These are phyloP conservation scores for Miscanthus lutarioriparius DNA, from an alignment of 176 grass and related monocot genomes.

Conservation along the genomic window DNA sequence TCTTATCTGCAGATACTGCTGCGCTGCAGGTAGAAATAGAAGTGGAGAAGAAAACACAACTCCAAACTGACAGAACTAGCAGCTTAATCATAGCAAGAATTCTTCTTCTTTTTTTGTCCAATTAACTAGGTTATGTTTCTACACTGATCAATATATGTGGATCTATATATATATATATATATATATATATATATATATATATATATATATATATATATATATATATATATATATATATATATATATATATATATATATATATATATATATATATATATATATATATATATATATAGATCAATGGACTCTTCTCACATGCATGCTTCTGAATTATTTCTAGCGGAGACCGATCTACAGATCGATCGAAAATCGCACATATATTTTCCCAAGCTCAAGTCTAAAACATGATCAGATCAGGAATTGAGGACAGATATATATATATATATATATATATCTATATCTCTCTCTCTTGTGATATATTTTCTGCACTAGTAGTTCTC, in stretches of 20 bases:
- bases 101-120: slow-evolving; percentile 1
- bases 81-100: slow-evolving; percentile 5
- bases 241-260: no score
- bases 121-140: slow-evolving; percentile 34
- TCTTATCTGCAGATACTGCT: slow-evolving; percentile 2
- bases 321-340: slow-evolving; percentile 36
- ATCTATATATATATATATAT: no score
- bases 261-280: no score
- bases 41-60: slow-evolving; percentile 25
- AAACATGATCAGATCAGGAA: slow-evolving; percentile 48
- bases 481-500: slow-evolving; percentile 50
- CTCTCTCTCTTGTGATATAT: slow-evolving; percentile 51
- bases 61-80: slow-evolving; percentile 7
- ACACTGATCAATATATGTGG: slow-evolving; percentile 28
- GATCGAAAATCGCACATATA: slow-evolving; percentile 34
- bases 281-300: no score
- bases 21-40: not conserved
- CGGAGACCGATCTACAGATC: not conserved
- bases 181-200: no score
- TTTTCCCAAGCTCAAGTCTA: slow-evolving; percentile 40
- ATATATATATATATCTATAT: slow-evolving; percentile 46
- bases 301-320: not conserved
- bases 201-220: no score
- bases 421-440: slow-evolving; percentile 39
- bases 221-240: no score